A percentile compares a stretch with the other conserved stretches of the same genome.
Evolutionary conservation across 78 protist species (phyloP).

Genomic region (Speleostelium caveatum): DNA sequence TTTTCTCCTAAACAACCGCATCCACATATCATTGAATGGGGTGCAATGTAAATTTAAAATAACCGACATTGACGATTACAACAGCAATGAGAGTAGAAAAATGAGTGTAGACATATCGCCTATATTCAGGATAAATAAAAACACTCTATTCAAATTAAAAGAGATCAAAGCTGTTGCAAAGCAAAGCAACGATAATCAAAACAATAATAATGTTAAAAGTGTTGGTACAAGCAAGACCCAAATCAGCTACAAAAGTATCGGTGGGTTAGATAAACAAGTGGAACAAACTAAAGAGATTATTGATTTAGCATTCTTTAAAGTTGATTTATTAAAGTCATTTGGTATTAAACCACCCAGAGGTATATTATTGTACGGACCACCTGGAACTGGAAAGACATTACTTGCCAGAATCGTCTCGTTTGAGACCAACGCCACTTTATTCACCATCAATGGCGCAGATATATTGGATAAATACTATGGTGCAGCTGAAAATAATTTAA

Average conservation of each 20-base stretch:
- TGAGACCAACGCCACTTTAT: slow-evolving; percentile 45
- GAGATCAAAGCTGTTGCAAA: neutral
- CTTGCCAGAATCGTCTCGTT: slow-evolving; percentile 59
- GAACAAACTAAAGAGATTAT: slow-evolving; percentile 64
- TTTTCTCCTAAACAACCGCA: slow-evolving; percentile 1
- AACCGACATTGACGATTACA: neutral
- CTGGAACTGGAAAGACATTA: slow-evolving; percentile 94
- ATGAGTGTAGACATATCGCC: neutral
- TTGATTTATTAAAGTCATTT: slow-evolving; percentile 56
- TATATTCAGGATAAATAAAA: neutral
- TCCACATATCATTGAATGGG: slow-evolving; percentile 10
- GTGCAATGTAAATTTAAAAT: slow-evolving; percentile 43
- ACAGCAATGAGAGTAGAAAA: neutral
- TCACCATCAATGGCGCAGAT: slow-evolving; percentile 90
- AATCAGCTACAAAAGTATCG: slow-evolving; percentile 42
- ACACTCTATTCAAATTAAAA: slow-evolving; percentile 10
- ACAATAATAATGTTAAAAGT: neutral
- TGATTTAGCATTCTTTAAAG: slow-evolving; percentile 46
- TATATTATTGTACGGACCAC: slow-evolving; percentile 97
- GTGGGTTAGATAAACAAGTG: slow-evolving; percentile 61
- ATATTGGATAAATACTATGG: slow-evolving; percentile 80
- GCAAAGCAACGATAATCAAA: neutral
- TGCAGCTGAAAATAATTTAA: slow-evolving; percentile 60
- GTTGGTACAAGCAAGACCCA: neutral
- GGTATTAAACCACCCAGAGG: slow-evolving; percentile 95